A percentile compares a stretch with the other conserved stretches of the same genome.
These are phyloP conservation scores for Aureobasidium subglaciale DNA, from an alignment of 2,329 filamentous ascomycete genomes.

Conservation along the genomic window DNA sequence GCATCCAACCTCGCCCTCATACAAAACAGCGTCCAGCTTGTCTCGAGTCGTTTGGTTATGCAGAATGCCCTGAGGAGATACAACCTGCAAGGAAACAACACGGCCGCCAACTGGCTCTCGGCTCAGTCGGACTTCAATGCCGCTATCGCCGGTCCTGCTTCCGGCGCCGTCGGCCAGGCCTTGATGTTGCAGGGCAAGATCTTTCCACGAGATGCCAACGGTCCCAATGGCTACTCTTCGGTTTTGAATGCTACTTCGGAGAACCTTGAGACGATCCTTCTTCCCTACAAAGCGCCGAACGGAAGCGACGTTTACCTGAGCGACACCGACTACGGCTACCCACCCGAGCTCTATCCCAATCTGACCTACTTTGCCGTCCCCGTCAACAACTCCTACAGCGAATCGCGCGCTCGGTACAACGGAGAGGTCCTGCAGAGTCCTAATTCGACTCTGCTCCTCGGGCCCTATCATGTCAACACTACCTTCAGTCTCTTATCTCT, in stretches of 20 bases:
- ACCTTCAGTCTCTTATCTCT: conserved; percentile 71
- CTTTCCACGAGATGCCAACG: conserved; percentile 61
- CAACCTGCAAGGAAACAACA: conserved; percentile 48
- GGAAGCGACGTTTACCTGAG: conserved; percentile 56
- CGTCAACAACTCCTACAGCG: conserved; percentile 29
- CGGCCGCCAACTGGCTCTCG: conserved; percentile 52
- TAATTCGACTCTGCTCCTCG: conserved; percentile 61
- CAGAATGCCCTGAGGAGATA: conserved; percentile 47
- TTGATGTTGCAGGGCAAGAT: conserved; percentile 64
- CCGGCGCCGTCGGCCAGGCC: conserved; percentile 39
- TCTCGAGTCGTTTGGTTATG: conserved; percentile 56
- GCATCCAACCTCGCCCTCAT: conserved; percentile 72
- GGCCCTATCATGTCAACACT: conserved; percentile 65
- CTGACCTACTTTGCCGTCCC: conserved; percentile 53
- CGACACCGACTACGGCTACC: conserved; percentile 58
- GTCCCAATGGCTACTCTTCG: conserved; percentile 40
- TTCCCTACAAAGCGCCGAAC: conserved; percentile 56
- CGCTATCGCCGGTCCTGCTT: conserved; percentile 52
- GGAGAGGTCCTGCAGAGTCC: conserved; percentile 33
- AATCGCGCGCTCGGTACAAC: conserved; percentile 35
- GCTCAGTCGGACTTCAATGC: conserved; percentile 61
- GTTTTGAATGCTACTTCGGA: conserved; percentile 56
- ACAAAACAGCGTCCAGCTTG: conserved; percentile 64
- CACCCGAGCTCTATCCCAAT: conserved; percentile 68
- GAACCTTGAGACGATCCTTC: conserved; percentile 40